phyloP scores from a whole-genome alignment of 2,329 filamentous ascomycete species.

The Aspergillus luchuensis region DNA sequence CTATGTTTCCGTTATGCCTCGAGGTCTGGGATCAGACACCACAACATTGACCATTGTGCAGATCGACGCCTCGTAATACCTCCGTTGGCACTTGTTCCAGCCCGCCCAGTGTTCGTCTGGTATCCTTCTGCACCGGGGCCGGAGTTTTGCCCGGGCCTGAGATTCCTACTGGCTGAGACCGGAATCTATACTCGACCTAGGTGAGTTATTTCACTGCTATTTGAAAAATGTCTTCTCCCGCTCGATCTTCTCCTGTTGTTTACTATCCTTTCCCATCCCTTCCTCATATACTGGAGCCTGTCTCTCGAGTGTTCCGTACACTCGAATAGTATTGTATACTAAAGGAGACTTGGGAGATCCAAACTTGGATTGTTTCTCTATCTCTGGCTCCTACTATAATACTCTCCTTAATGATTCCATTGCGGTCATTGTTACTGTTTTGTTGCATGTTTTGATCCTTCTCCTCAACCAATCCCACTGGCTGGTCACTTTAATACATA shows the following conservation, averaged over 20 bases:
- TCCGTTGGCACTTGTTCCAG: constrained; percentile 10
- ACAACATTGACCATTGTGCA: constrained; percentile 14
- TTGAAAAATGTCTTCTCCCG: constrained; percentile 7
- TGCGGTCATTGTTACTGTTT: background rate
- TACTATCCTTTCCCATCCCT: background rate
- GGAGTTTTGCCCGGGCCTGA: constrained; percentile 16
- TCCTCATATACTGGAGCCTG: background rate
- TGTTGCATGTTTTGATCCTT: background rate
- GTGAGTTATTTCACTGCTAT: constrained; percentile 19
- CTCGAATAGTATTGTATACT: background rate
- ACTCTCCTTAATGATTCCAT: background rate
- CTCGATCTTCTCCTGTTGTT: background rate
- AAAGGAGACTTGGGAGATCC: background rate
- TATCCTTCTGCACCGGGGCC: constrained; percentile 14
- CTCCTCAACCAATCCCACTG: background rate
- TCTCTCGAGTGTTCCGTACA: background rate
- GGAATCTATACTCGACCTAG: constrained; percentile 19
- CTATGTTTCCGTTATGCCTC: constrained; percentile 17
- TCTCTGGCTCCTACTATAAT: background rate
- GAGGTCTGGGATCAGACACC: constrained; percentile 4
- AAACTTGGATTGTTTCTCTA: background rate
- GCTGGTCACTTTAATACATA: background rate
- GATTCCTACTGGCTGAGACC: constrained; percentile 18
- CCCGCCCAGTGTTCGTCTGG: constrained; percentile 12
- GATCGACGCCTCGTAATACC: constrained; percentile 23